Conservation (phyloP, 805 yeast species). For the Cyberlindnera xishuangbannaensis region DNA sequence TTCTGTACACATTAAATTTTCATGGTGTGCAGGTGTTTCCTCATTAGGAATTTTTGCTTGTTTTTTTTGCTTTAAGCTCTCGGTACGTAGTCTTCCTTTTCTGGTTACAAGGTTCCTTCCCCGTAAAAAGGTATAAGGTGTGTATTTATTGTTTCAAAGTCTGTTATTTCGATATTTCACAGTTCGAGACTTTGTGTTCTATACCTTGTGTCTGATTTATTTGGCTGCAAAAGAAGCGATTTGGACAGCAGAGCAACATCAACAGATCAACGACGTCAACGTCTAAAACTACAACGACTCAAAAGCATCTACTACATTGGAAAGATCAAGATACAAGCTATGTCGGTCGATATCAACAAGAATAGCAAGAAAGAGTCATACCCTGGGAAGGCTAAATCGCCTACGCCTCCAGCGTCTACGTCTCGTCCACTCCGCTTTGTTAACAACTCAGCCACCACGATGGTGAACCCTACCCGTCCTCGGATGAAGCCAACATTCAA, state of each 20-base stretch:
- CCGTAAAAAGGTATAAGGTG: neutral
- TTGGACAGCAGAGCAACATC: too few relatives aligned
- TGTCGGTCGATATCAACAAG: too few relatives aligned
- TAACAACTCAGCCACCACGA: conserved; percentile 18
- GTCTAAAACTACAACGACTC: too few relatives aligned
- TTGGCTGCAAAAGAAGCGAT: too few relatives aligned
- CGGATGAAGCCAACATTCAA: conserved; percentile 23
- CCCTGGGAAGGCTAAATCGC: neutral
- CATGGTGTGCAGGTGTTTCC: conserved; percentile 7
- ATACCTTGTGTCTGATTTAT: neutral
- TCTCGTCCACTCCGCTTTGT: conserved; percentile 23
- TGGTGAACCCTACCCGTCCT: conserved; percentile 12
- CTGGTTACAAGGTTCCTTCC: neutral
- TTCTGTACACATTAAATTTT: conserved; percentile 7
- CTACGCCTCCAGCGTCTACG: too few relatives aligned
- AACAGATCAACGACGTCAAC: too few relatives aligned
- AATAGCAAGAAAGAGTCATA: neutral
- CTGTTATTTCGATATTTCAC: too few relatives aligned
- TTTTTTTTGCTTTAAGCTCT: neutral
- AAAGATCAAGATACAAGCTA: too few relatives aligned
- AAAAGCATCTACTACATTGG: too few relatives aligned
- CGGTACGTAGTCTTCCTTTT: neutral
- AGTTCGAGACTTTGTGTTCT: neutral
- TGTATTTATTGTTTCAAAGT: too few relatives aligned
- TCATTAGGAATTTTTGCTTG: too few relatives aligned